Evolutionary conservation across 345 rosid species (phyloP), one percentile per base, ranked within the genome.

Genomic region (Brassica nigra): DNA sequence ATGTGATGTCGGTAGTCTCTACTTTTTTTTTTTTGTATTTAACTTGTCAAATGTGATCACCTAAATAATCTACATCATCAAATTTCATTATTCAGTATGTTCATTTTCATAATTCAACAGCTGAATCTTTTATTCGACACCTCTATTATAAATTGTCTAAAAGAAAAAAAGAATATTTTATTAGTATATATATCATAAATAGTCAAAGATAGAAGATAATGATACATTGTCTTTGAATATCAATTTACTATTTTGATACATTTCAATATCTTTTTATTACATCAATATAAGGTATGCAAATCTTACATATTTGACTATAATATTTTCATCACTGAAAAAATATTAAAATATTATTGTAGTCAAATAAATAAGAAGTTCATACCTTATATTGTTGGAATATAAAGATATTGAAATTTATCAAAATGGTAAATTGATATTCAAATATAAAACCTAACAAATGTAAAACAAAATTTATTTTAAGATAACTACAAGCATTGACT

Each of bases 141-240:
- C 37, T 34, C 37, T 7, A 34, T 34, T 34, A 7, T 34, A 34
- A 34, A 34, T 34, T 6, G 37, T 34, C 37, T 34, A 34, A 34
- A 6, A 34, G 27, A 23, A 23, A 23, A 23, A 23, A 23, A 34
- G 6, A 34, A 34, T 34, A 34, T 34, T 57, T 16, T 23, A 10
- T 10, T 8, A 27, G 11, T 42, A 9, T 42, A 10, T 4, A 65
- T 68, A 54, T 64, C 42, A 57, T 23, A 39, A 39, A 47, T 10
- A 58, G 15, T 72, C 6, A 78, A 12, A 49, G 9, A 49, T 34
- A 12, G 39, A 52, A 78, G 77, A 73, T 72, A 42, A 42, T 28
- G 27, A 49, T 68, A n/a, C 75, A 74, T 34, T 73, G 74, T 73
- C 73, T 73, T 67, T 66, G 54, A 79, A 67, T 67, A 58, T 61